Conservation (phyloP, 202 grass and related monocot species). For the Musa balbisiana region DNA sequence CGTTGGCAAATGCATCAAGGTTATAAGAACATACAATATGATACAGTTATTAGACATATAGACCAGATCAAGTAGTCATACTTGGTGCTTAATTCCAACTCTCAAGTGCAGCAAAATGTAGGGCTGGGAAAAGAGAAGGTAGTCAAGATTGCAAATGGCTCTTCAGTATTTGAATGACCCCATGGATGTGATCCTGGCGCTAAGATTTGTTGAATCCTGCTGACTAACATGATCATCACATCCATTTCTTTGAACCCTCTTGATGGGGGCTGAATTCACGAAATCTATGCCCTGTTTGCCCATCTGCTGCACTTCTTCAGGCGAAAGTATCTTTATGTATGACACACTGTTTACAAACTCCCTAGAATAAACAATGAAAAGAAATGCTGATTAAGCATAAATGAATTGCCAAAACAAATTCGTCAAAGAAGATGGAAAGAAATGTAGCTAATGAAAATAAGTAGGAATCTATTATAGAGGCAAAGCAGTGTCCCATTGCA, state of each 20-base stretch:
- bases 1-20: not conserved
- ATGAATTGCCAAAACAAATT: not conserved
- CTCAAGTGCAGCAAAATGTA: not conserved
- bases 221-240: constrained; percentile 13
- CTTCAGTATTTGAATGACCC: constrained; percentile 19
- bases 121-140: not conserved
- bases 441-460: too few relatives aligned
- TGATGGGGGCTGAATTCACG: constrained; percentile 4
- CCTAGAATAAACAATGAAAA: not conserved
- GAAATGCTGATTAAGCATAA: not conserved
- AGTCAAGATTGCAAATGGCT: too few relatives aligned
- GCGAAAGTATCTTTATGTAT: constrained; percentile 28
- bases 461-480: too few relatives aligned
- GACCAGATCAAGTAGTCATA: not conserved
- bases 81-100: not conserved
- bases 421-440: too few relatives aligned
- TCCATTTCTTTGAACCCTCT: constrained; percentile 3
- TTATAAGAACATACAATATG: constrained; percentile 11
- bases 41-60: constrained; percentile 5
- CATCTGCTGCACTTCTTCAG: constrained; percentile 27
- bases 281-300: constrained; percentile 16
- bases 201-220: constrained; percentile 17
- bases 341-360: constrained; percentile 28
- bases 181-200: constrained; percentile 1
- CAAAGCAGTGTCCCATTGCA: too few relatives aligned